Conservation (phyloP, 805 yeast genomes). For the Blastobotrys chiropterorum region DNA sequence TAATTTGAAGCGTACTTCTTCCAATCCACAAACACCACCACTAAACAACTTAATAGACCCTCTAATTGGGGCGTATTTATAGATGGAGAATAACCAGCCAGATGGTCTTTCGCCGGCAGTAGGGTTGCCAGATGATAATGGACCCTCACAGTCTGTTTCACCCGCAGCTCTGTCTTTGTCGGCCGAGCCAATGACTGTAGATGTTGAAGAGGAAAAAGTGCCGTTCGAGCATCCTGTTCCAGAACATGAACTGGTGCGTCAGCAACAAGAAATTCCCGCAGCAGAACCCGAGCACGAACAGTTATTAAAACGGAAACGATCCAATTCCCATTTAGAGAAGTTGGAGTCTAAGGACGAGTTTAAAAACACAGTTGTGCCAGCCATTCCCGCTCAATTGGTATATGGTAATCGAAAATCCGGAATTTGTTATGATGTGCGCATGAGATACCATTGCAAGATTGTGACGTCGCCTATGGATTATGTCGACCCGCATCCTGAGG, state of each 20-base stretch:
- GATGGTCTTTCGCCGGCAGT: neutral
- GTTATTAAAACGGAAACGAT: constrained; percentile 22
- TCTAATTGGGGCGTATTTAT: neutral
- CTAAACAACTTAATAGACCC: neutral
- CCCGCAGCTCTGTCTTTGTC: neutral
- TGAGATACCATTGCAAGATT: constrained; percentile 95
- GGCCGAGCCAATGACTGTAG: neutral
- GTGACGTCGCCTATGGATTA: constrained; percentile 89
- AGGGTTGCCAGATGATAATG: neutral
- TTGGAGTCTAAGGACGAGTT: neutral
- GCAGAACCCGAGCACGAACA: too few relatives aligned
- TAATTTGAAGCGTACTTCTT: neutral
- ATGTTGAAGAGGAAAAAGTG: neutral
- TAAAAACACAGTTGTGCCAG: neutral
- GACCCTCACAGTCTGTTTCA: neutral
- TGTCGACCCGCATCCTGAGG: constrained; percentile 98
- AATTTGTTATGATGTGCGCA: constrained; percentile 89
- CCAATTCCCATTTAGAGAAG: neutral
- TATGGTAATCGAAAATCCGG: constrained; percentile 84
- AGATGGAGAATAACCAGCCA: neutral
- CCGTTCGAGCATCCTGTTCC: neutral
- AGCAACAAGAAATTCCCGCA: too few relatives aligned
- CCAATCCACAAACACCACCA: neutral
- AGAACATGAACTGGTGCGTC: neutral
- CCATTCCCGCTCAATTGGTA: constrained; percentile 48